phyloP scores from a whole-genome alignment of 2,329 filamentous ascomycete genomes.

The Claviceps spartinae region DNA sequence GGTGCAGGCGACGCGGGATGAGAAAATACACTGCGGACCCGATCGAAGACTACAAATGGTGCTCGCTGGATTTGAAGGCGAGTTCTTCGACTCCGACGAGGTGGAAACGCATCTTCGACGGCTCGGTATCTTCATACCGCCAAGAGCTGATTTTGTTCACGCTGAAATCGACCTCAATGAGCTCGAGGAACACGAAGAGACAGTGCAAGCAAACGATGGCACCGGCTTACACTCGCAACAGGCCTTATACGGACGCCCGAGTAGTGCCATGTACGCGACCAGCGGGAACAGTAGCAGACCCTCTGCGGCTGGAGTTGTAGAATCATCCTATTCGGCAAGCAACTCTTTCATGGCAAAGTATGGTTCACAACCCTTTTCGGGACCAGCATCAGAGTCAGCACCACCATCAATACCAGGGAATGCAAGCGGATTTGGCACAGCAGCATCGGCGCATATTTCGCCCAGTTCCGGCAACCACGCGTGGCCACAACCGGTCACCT shows the following conservation, averaged over 20 bases:
- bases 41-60: slow-evolving; percentile 34
- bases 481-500: slow-evolving; percentile 8
- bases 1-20: slow-evolving; percentile 27
- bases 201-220: background rate
- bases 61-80: slow-evolving; percentile 52
- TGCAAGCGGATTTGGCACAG: background rate
- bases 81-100: slow-evolving; percentile 67
- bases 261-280: slow-evolving; percentile 2
- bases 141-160: slow-evolving; percentile 44
- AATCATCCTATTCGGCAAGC: background rate
- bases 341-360: background rate
- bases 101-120: slow-evolving; percentile 59
- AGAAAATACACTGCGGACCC: slow-evolving; percentile 22
- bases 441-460: background rate
- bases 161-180: slow-evolving; percentile 37
- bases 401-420: background rate
- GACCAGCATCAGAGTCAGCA: background rate
- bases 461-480: background rate
- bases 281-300: slow-evolving; percentile 4
- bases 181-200: slow-evolving; percentile 15
- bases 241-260: background rate
- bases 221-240: background rate
- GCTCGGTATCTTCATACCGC: slow-evolving; percentile 49
- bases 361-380: background rate
- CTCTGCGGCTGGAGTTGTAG: background rate